Base-by-base conservation (phyloP, 2,329 filamentous ascomycete species). In the Teratosphaeria nubilosa region DNA sequence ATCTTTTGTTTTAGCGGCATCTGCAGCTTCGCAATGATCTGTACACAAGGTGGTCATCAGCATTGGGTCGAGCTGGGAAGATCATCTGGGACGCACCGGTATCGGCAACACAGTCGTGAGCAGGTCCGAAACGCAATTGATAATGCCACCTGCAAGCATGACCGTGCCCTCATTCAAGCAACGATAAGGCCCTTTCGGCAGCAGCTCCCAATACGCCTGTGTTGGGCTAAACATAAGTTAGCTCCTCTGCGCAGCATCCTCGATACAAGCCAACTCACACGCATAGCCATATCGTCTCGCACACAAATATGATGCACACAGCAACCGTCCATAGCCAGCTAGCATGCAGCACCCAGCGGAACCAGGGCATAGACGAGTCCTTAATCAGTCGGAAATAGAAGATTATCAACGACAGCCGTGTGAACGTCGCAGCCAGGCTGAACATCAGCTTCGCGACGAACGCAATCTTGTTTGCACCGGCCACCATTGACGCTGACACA, bases 311-410 rank as follows among this genome's bases (percentile, higher is more conserved):
- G n/a, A 77, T 61, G 9, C 74, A 69, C 5, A 75, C 70, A 1
- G 62, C 66, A 5, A 76, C 48, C 1, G 72, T 72, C 60, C 74
- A 75, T 10, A 61, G 63, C 31, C 75, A 65, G 31, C 73, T 74
- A 5, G 62, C 63, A 55, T 77, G 75, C 3, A 78, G 65, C 1
- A 73, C 62, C 69, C 70, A 73, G 16, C 63, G 68, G 64, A 76
- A 78, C 66, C 71, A 71, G 1, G 55, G 63, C 54, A 70, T 72
- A 1, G 69, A 70, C 16, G 70, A 71, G 59, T 78, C 75, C 14
- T 70, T 60, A 6, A 77, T 68, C n/a, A 78, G 66, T 16, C 76
- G 72, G 56, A 76, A 77, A 60, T 78, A 78, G 64, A 78, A 77
- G 61, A 68, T 73, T 27, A 77, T 72, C 13, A 78, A 65, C 0